Conservation (phyloP, 768 basidiomycete species). For the Chlorophyllum brunneum region DNA sequence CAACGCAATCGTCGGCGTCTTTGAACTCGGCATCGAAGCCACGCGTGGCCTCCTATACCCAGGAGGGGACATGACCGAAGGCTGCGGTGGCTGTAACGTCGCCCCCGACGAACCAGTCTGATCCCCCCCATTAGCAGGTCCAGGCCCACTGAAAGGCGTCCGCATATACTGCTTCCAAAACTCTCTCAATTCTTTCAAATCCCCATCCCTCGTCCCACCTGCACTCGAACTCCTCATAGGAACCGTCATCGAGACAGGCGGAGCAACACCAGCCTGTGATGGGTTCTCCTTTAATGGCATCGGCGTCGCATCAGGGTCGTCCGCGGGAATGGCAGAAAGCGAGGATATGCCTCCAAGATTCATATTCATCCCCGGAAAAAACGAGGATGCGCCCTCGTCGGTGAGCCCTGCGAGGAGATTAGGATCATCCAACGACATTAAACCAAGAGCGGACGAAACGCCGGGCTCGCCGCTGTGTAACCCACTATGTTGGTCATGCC, state of each 20-base stretch:
- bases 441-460: slow-evolving; percentile 65
- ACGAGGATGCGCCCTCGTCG: slow-evolving; percentile 49
- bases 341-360: slow-evolving; percentile 7
- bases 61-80: slow-evolving; percentile 1
- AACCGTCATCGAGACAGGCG: slow-evolving; percentile 6
- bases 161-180: slow-evolving; percentile 76
- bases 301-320: slow-evolving; percentile 45
- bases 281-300: slow-evolving; percentile 33
- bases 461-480: slow-evolving; percentile 21
- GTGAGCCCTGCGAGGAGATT: slow-evolving; percentile 59
- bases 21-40: slow-evolving; percentile 62
- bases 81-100: too few species aligned
- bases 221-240: slow-evolving; percentile 7
- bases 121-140: slow-evolving; percentile 18
- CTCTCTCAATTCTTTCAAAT: slow-evolving; percentile 51
- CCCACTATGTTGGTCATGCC: slow-evolving; percentile 5
- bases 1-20: slow-evolving; percentile 48
- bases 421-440: slow-evolving; percentile 75
- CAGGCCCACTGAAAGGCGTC: slow-evolving; percentile 51
- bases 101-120: too few species aligned
- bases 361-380: slow-evolving; percentile 42
- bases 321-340: slow-evolving; percentile 4
- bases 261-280: slow-evolving; percentile 5
- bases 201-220: slow-evolving; percentile 19
- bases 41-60: slow-evolving; percentile 48